A percentile compares a stretch with the other conserved stretches of the same genome.
Conservation (phyloP, 2,329 filamentous ascomycete genomes). For the Lachnellula occidentalis region DNA sequence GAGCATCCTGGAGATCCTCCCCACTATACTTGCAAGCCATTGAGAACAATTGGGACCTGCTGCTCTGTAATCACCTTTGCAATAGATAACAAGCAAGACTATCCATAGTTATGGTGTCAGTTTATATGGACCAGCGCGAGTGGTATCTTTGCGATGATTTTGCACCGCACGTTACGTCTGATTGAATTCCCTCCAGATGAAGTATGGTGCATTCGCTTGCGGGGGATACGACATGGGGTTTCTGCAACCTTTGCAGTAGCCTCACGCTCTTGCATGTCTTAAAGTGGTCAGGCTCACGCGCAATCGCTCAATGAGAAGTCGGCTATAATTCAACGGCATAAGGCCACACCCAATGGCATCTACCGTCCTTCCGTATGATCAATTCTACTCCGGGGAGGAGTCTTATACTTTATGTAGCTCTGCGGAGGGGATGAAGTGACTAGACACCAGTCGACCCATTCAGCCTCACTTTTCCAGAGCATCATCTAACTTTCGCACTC, state of each 20-base stretch:
- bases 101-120: background rate
- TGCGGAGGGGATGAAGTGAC: background rate
- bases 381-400: background rate
- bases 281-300: background rate
- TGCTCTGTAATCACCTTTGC: background rate
- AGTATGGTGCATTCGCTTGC: conserved; percentile 9
- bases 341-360: background rate
- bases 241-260: conserved; percentile 11
- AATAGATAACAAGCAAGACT: background rate
- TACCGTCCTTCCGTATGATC: background rate
- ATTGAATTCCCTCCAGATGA: background rate
- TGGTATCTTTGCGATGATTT: background rate
- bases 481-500: conserved; percentile 16
- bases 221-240: conserved; percentile 11
- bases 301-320: background rate
- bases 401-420: background rate
- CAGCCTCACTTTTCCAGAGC: background rate
- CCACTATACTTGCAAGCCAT: background rate
- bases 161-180: background rate
- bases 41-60: background rate
- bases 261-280: background rate
- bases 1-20: background rate
- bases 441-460: background rate
- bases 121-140: background rate
- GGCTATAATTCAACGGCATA: background rate